A percentile compares a stretch with the other conserved stretches of the same genome.
Evolutionary conservation across 805 yeast species (phyloP).

Genomic region (Maudiozyma pseudohumilis): DNA sequence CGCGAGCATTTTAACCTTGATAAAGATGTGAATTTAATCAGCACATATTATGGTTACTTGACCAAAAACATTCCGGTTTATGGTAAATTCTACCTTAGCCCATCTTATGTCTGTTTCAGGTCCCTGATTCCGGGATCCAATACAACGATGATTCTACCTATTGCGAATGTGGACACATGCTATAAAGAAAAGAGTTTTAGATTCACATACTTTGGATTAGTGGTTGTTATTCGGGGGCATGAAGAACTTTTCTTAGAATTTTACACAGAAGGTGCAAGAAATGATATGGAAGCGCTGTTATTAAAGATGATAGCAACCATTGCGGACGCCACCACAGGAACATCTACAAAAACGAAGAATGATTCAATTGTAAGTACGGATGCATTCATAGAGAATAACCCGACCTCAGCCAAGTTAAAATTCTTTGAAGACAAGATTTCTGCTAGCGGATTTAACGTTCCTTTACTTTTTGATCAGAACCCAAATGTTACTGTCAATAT

Average conservation of each 20-base stretch:
- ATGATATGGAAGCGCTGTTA: conserved; percentile 56
- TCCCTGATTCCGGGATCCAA: conserved; percentile 68
- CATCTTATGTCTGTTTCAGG: conserved; percentile 63
- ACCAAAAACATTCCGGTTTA: conserved; percentile 66
- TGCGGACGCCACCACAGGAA: not conserved
- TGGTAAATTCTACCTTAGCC: conserved; percentile 73
- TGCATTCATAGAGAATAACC: conserved; percentile 11
- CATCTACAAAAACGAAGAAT: not conserved
- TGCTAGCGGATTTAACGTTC: conserved; percentile 54
- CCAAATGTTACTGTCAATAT: conserved; percentile 43
- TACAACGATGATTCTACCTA: conserved; percentile 76
- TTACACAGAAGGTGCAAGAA: conserved; percentile 50
- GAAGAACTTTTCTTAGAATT: conserved; percentile 76
- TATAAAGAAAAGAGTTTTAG: conserved; percentile 58
- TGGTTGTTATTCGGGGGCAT: conserved; percentile 58
- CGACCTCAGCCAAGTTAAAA: conserved; percentile 49
- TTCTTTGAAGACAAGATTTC: conserved; percentile 59
- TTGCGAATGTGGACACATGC: conserved; percentile 60
- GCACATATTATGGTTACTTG: conserved; percentile 63
- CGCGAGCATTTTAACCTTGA: conserved; percentile 56
- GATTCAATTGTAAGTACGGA: not conserved
- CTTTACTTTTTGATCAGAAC: conserved; percentile 58
- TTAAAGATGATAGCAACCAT: conserved; percentile 38
- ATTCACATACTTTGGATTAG: conserved; percentile 63
- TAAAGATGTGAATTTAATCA: conserved; percentile 40